phyloP scores from a whole-genome alignment of 208 protist genomes.

The Lotmaria passim region DNA sequence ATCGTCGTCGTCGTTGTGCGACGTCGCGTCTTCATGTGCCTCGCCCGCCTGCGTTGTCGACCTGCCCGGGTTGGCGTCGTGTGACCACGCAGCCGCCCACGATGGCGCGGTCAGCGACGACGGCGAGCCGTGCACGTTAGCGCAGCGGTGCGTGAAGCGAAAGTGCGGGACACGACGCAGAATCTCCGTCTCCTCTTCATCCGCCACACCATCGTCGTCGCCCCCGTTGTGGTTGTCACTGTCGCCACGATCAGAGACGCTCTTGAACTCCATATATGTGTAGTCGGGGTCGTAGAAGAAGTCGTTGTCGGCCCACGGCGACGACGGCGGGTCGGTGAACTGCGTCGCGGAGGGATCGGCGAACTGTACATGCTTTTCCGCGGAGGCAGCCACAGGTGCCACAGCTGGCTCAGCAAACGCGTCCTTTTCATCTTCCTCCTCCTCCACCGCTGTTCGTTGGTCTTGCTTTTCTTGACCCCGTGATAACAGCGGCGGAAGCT shows the following conservation, averaged over 20 bases:
- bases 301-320: conserved; percentile 23
- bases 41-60: not conserved
- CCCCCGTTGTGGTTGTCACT: not conserved
- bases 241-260: not conserved
- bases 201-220: not conserved
- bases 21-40: not conserved
- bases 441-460: no score
- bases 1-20: not conserved
- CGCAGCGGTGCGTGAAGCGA: conserved; percentile 23
- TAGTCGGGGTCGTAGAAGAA: conserved; percentile 31
- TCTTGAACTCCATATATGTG: conserved; percentile 33
- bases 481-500: not conserved
- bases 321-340: conserved; percentile 21
- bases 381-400: not conserved
- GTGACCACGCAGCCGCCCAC: conserved; percentile 13
- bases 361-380: conserved; percentile 15
- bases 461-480: not conserved
- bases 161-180: conserved; percentile 22
- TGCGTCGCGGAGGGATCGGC: conserved; percentile 1
- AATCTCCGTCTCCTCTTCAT: conserved; percentile 19
- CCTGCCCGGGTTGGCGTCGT: no score
- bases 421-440: not conserved
- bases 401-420: conserved; percentile 11
- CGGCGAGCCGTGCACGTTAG: conserved; percentile 1
- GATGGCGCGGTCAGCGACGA: conserved; percentile 3